These are phyloP conservation scores for Dictyostelium firmibasis DNA, from an alignment of 78 protist species.

Conservation along the genomic window DNA sequence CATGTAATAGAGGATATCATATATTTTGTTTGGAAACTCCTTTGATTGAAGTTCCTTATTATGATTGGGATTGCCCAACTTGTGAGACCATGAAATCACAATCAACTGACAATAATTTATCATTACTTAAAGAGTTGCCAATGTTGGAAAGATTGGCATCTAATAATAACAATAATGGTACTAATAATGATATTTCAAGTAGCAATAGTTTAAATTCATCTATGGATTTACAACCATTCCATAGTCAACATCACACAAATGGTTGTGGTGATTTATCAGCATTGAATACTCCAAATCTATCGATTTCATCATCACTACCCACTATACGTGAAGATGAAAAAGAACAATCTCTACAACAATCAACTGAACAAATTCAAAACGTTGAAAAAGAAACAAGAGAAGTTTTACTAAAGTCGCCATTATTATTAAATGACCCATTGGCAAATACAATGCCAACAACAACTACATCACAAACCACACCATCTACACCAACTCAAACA, in stretches of 20 bases:
- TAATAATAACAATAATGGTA: background rate
- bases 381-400: background rate
- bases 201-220: background rate
- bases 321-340: background rate
- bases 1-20: slow-evolving; percentile 38
- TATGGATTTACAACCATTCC: background rate
- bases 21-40: slow-evolving; percentile 38
- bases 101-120: background rate
- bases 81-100: background rate
- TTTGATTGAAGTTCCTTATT: slow-evolving; percentile 10
- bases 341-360: background rate
- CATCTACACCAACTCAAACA: background rate
- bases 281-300: background rate
- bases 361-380: background rate
- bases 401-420: background rate
- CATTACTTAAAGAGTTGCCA: slow-evolving; percentile 17
- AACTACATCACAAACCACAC: background rate
- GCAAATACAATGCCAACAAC: background rate
- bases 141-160: slow-evolving; percentile 9
- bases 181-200: background rate
- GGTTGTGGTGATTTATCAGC: background rate
- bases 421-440: background rate
- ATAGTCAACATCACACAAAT: background rate
- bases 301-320: background rate
- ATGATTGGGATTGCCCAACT: slow-evolving; percentile 31